Evolutionary conservation across 345 rosid species (phyloP), one percentile per base, ranked within the genome.

Genomic region (Sonneratia caseolaris): DNA sequence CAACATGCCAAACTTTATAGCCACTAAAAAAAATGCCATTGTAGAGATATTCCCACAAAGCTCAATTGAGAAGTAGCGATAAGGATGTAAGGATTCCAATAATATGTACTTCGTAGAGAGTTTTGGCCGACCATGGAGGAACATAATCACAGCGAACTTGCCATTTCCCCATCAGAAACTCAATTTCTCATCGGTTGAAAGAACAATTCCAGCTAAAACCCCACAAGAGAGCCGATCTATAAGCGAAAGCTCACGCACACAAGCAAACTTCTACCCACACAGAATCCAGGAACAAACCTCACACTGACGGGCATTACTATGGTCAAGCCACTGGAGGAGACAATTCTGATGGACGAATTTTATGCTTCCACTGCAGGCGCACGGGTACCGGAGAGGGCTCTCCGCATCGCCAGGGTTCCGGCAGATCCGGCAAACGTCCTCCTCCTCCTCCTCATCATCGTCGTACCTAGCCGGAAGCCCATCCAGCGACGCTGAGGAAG

Each of bases 271-370:
- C 18, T 10, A 36, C 51, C 24, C 42, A 36, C 27, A 64, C 62
- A 37, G 15, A 67, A 49, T 36, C 16, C 40, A 35, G 12, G 45
- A 27, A 37, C 73, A 70, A 78, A 96, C 99, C 99, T 96, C 98
- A 94, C 99, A 96, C 74, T 91, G 98, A 71, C 99, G 99, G 74
- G 98, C 96, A 82, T 96, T 96, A 83, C 97, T 92, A 70, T 92
- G 99, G 78, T 89, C 88, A 51, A 96, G 93, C 99, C 99, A 96
- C 89, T 96, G 98, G 59, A 96, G 93, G 61, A 96, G 96, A 64
- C 99, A 96, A 79, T 96, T 96, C 79, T 96, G 99, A 68, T 96
- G 99, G 67, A 96, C 99, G 69, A 85, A 96, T 83, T 92, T 96
- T 77, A 96, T 96, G 73, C 99, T 96, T 35, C 99, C 99, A 75